phyloP scores from a whole-genome alignment of 805 yeast genomes.

The Saccharomycopsis synnaedendra region DNA sequence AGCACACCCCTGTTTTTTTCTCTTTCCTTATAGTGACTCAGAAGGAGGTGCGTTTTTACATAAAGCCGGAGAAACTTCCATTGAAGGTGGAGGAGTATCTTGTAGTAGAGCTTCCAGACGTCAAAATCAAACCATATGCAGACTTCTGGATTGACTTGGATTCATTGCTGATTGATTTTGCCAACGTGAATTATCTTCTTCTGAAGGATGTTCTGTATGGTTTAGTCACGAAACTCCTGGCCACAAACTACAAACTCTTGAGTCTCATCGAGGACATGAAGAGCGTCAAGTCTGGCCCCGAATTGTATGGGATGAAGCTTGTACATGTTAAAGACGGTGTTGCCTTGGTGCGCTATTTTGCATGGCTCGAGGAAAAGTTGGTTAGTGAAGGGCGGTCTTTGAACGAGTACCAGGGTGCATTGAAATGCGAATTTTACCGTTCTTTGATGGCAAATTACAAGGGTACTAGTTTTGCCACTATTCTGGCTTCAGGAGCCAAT shows the following conservation, averaged over 20 bases:
- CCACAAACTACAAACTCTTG: conserved; percentile 10
- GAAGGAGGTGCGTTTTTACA: conserved; percentile 10
- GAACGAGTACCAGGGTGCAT: conserved; percentile 43
- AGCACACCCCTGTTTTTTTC: conserved; percentile 79
- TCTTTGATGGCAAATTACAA: conserved; percentile 33
- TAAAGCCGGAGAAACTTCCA: conserved; percentile 7
- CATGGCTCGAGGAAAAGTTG: conserved; percentile 47
- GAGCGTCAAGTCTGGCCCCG: conserved; percentile 38
- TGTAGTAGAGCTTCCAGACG: conserved; percentile 28
- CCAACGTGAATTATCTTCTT: conserved; percentile 31
- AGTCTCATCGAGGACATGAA: conserved; percentile 34
- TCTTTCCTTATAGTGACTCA: conserved; percentile 36
- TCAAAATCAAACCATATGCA: conserved; percentile 40
- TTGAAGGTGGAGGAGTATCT: conserved; percentile 22
- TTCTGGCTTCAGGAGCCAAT: conserved; percentile 65
- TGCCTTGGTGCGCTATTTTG: conserved; percentile 40
- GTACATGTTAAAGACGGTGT: conserved; percentile 51
- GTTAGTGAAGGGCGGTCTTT: conserved; percentile 28
- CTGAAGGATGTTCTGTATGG: conserved; percentile 63
- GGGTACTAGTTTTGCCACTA: conserved; percentile 65
- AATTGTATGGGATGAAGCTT: conserved; percentile 36
- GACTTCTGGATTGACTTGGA: conserved; percentile 47
- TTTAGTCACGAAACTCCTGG: conserved; percentile 31
- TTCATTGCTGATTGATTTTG: conserved; percentile 23
- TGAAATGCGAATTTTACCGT: conserved; percentile 33